Evolutionary conservation across 2,329 filamentous ascomycete genomes (phyloP), one percentile per base, ranked within the genome.

Genomic region (Beauveria asiatica): DNA sequence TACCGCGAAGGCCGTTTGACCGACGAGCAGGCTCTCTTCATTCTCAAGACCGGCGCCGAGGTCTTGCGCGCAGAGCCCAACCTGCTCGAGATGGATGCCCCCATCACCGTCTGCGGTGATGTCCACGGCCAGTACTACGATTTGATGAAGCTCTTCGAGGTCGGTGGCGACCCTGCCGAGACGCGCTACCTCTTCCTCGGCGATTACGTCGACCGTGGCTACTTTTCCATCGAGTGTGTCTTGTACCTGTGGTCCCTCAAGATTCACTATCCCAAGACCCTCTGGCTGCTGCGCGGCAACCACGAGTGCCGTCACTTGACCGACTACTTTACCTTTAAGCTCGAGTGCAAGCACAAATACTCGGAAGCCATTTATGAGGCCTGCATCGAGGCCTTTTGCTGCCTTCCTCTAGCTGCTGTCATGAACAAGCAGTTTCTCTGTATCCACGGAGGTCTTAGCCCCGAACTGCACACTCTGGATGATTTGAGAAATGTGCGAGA

Each of bases 361-460:
- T 96, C 91, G 39, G 94, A 97, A 78, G 84, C 84, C 65, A 84
- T 99, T 62, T 99, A 99, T 74, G 93, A 99, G 70, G 93, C 94
- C 61, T 97, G 94, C 78, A 96, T 97, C 85, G 93, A 99, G 66
- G 95, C 94, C 0, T 99, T 99, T 82, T 99, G 94, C 78, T 83
- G 88, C 65, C 79, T 99, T 64, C 94, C 94, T 33, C 80, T 99
- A 67, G 94, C 94, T 61, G 94, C 94, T 30, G 87, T 99, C 67
- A 99, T 99, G 94, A 99, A 99, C 84, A 99, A 99, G 81, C 94
- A 99, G 75, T 99, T 99, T 76, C 79, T 99, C 67, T 99, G 94
- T 74, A 97, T 99, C 68, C 94, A 99, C 73, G 94, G 94, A 70
- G 94, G 94, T 64, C 79, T 99, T 67, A 97, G 92, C 73, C 94